These are phyloP conservation scores for Leccinum olivaceopallidum DNA, from an alignment of 768 basidiomycete species.

Conservation along the genomic window DNA sequence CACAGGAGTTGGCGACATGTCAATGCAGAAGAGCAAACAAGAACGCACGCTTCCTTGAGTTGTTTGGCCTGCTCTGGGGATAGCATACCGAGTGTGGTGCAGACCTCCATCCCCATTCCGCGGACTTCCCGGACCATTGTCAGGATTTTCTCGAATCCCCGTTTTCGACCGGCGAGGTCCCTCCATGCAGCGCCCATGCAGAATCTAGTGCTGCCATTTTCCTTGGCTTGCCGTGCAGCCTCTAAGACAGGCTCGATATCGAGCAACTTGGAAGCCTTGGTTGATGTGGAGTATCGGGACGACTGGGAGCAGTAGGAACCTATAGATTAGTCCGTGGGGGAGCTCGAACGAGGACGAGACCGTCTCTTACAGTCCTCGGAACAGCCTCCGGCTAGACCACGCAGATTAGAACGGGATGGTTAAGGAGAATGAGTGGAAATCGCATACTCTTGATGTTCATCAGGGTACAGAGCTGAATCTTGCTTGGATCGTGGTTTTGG, in stretches of 20 bases:
- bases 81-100: constrained; percentile 98
- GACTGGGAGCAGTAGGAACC: constrained; percentile 99
- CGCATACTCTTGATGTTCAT: constrained; percentile 98
- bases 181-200: constrained; percentile 99
- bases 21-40: background rate
- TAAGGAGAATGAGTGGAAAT: constrained; percentile 27
- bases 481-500: constrained; percentile 80
- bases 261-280: constrained; percentile 83
- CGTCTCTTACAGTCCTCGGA: constrained; percentile 81
- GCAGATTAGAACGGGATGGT: constrained; percentile 9
- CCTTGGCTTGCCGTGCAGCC: constrained; percentile 92
- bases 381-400: constrained; percentile 80
- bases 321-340: constrained; percentile 30
- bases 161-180: constrained; percentile 88
- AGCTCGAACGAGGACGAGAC: constrained; percentile 5
- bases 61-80: constrained; percentile 88
- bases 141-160: constrained; percentile 91
- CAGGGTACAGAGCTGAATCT: constrained; percentile 94
- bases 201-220: constrained; percentile 94
- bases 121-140: constrained; percentile 90
- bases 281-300: constrained; percentile 86
- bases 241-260: constrained; percentile 91
- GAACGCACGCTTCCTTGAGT: constrained; percentile 85
- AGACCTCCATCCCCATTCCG: constrained; percentile 99
- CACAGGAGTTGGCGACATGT: background rate